Evolutionary conservation across 257 asterid species (phyloP).

Genomic region (Cynanchum wilfordii): DNA sequence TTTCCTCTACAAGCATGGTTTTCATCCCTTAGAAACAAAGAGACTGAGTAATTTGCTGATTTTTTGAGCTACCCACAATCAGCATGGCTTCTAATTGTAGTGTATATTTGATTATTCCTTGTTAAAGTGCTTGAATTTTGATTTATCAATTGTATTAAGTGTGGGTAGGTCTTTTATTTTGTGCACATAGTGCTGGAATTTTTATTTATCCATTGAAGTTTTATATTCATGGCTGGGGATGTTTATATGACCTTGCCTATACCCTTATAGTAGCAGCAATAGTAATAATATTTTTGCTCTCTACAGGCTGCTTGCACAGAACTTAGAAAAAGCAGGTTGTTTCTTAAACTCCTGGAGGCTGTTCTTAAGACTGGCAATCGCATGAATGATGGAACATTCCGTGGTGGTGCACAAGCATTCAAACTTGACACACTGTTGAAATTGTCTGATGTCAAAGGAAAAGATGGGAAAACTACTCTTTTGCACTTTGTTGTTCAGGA

Average conservation of each 20-base stretch:
- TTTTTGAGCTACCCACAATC: neutral
- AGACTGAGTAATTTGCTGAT: neutral
- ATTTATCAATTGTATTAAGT: neutral
- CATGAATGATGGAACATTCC: slow-evolving; percentile 89
- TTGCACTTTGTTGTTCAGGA: slow-evolving; percentile 89
- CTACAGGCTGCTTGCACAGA: slow-evolving; percentile 89
- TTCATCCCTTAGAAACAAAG: neutral
- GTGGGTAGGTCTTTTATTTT: neutral
- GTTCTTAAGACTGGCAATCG: slow-evolving; percentile 95
- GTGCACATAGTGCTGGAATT: no score
- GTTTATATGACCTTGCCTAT: neutral
- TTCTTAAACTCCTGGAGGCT: slow-evolving; percentile 92
- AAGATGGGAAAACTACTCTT: slow-evolving; percentile 85
- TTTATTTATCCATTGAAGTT: neutral
- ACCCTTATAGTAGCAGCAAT: no score
- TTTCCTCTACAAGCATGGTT: neutral
- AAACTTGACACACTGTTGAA: slow-evolving; percentile 88
- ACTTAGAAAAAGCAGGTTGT: slow-evolving; percentile 69
- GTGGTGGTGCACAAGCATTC: slow-evolving; percentile 95
- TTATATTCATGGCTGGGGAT: neutral
- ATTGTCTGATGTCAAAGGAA: slow-evolving; percentile 78
- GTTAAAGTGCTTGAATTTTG: neutral
- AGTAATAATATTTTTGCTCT: neutral
- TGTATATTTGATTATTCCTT: neutral
- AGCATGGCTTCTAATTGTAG: neutral